Evolutionary conservation across 768 basidiomycete genomes (phyloP).

Genomic region (Kwoniella sp.): DNA sequence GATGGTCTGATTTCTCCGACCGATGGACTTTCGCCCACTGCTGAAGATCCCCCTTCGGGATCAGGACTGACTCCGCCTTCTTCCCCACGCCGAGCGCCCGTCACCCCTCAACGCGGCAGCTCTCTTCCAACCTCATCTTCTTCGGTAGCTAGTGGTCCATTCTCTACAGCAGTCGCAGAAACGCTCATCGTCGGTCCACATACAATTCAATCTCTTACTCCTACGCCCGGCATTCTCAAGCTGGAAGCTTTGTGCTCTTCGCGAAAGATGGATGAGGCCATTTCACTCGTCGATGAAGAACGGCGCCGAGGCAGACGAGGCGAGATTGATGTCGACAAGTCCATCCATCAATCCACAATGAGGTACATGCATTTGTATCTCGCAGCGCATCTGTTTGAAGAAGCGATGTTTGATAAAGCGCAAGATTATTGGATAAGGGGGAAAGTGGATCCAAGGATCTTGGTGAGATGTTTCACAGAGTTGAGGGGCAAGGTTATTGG

Average conservation of each 20-base stretch:
- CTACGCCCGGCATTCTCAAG: conserved; percentile 32
- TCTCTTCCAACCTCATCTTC: conserved; percentile 32
- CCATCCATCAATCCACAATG: conserved; percentile 60
- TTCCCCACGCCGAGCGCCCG: conserved; percentile 39
- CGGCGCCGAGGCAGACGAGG: conserved; percentile 49
- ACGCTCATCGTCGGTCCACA: conserved; percentile 44
- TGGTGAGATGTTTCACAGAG: conserved; percentile 77
- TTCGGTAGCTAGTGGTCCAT: conserved; percentile 19
- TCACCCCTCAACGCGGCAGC: conserved; percentile 35
- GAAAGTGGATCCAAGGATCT: conserved; percentile 77
- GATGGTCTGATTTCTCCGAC: conserved; percentile 7
- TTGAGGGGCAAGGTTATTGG: conserved; percentile 67
- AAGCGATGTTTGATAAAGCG: conserved; percentile 82
- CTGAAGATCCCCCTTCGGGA: conserved; percentile 50
- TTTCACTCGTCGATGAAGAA: conserved; percentile 49
- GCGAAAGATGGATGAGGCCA: conserved; percentile 44
- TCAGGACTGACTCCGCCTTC: conserved; percentile 54
- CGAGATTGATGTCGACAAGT: conserved; percentile 50
- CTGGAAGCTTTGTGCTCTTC: conserved; percentile 38
- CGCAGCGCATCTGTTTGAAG: conserved; percentile 74
- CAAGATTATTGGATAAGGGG: conserved; percentile 75
- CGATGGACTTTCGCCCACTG: conserved; percentile 12
- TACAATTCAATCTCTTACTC: conserved; percentile 44
- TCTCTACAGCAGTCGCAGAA: conserved; percentile 44
- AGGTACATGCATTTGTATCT: conserved; percentile 78